Conservation (phyloP, 2,329 filamentous ascomycete genomes). For the Monosporascus sp. region DNA sequence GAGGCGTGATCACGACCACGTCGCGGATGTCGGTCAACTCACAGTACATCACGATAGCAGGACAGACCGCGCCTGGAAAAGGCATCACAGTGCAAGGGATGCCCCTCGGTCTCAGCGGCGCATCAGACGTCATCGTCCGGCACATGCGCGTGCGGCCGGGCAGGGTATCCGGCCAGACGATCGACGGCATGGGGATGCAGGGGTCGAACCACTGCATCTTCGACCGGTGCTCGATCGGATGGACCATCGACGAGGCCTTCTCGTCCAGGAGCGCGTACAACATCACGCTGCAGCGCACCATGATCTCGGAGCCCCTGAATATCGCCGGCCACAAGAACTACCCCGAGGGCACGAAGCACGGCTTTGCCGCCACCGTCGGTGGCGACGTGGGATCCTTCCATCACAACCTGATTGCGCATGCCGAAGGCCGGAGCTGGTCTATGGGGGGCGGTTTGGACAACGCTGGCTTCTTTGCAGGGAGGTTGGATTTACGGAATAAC, state of each 20-base stretch:
- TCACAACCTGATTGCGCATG: slow-evolving; percentile 28
- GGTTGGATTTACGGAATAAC: slow-evolving; percentile 30
- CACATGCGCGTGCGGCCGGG: background rate
- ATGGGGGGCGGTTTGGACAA: slow-evolving; percentile 28
- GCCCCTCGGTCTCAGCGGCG: slow-evolving; percentile 26
- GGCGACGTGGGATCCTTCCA: slow-evolving; percentile 30
- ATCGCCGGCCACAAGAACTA: slow-evolving; percentile 33
- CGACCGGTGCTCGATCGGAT: slow-evolving; percentile 29
- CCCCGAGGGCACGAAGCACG: slow-evolving; percentile 24
- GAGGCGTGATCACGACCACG: slow-evolving; percentile 41
- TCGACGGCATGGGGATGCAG: slow-evolving; percentile 31
- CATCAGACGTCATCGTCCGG: slow-evolving; percentile 18
- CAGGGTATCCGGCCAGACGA: slow-evolving; percentile 21
- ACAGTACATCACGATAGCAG: slow-evolving; percentile 40
- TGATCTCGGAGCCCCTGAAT: slow-evolving; percentile 31
- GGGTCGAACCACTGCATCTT: slow-evolving; percentile 30
- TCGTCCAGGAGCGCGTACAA: slow-evolving; percentile 28
- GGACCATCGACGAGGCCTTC: slow-evolving; percentile 30
- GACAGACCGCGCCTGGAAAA: slow-evolving; percentile 44
- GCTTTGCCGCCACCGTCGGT: slow-evolving; percentile 23
- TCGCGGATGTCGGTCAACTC: slow-evolving; percentile 38
- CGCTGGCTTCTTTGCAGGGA: slow-evolving; percentile 25
- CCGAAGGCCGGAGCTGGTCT: slow-evolving; percentile 29
- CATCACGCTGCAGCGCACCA: slow-evolving; percentile 29
- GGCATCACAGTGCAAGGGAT: slow-evolving; percentile 28